Percentiles rank a stretch among this genome's conserved stretches.
Conservation (phyloP, 2,329 filamentous ascomycete species). For the Trichophyton rubrum region DNA sequence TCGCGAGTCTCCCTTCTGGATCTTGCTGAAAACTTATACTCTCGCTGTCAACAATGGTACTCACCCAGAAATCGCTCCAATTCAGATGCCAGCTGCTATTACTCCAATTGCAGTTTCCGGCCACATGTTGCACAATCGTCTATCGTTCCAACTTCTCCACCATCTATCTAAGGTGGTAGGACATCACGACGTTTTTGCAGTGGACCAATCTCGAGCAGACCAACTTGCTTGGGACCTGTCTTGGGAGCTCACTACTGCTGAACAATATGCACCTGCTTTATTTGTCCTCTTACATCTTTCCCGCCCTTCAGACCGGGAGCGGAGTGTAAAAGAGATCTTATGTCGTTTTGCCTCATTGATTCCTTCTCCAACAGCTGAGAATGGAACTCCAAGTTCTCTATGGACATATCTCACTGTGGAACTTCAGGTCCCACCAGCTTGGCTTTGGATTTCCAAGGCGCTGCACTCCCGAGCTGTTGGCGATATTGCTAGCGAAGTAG, state of each 20-base stretch:
- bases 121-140: conserved; percentile 59
- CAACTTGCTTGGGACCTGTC: conserved; percentile 52
- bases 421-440: conserved; percentile 58
- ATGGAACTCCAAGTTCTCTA: conserved; percentile 27
- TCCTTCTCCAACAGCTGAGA: conserved; percentile 43
- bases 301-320: conserved; percentile 48
- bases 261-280: conserved; percentile 56
- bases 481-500: conserved; percentile 58
- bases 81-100: conserved; percentile 55
- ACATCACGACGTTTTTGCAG: conserved; percentile 38
- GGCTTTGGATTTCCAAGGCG: conserved; percentile 82
- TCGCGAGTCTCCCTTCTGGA: conserved; percentile 69
- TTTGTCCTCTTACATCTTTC: conserved; percentile 71
- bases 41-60: conserved; percentile 23
- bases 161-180: conserved; percentile 41
- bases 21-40: conserved; percentile 69
- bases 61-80: conserved; percentile 20
- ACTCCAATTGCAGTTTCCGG: conserved; percentile 65
- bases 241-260: conserved; percentile 39
- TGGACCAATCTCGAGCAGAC: conserved; percentile 51
- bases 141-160: conserved; percentile 76
- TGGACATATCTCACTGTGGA: conserved; percentile 51
- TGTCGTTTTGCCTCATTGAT: conserved; percentile 58
- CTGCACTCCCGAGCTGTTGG: conserved; percentile 63
- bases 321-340: conserved; percentile 59